Conservation (phyloP, 306 rosid genomes). For the Dicorynia guianensis region DNA sequence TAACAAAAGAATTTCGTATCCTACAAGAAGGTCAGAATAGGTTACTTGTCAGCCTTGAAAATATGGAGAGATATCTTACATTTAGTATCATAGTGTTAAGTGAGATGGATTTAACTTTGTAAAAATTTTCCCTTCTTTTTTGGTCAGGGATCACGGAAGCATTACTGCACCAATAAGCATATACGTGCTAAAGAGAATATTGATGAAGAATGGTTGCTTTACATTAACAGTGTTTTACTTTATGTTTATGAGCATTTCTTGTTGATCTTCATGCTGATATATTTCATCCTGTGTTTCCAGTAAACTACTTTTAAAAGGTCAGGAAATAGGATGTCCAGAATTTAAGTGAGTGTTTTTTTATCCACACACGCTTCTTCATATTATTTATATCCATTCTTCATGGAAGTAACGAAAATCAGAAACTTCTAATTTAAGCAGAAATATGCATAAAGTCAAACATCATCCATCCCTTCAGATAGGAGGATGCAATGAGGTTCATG, state of each 20-base stretch:
- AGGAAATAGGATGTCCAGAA: constrained; percentile 70
- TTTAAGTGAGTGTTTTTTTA: constrained; percentile 70
- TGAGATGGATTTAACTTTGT: constrained; percentile 31
- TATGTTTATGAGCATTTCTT: constrained; percentile 1
- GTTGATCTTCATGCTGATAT: constrained; percentile 36
- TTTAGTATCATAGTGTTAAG: constrained; percentile 23
- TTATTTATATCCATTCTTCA: constrained; percentile 11
- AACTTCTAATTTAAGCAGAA: constrained; percentile 56
- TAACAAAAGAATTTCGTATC: constrained; percentile 4
- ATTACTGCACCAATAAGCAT: constrained; percentile 85
- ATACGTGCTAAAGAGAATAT: constrained; percentile 67
- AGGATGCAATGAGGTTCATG: constrained; percentile 91
- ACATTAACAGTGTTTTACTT: constrained; percentile 24
- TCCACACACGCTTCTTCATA: background rate
- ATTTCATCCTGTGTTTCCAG: constrained; percentile 57
- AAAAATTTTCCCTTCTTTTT: constrained; percentile 8
- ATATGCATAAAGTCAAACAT: constrained; percentile 71
- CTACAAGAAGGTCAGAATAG: constrained; percentile 15
- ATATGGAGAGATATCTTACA: constrained; percentile 15
- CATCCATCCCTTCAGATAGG: constrained; percentile 91
- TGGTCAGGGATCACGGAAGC: constrained; percentile 87
- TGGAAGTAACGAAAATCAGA: constrained; percentile 26
- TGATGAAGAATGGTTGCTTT: constrained; percentile 84
- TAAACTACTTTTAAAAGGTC: constrained; percentile 72
- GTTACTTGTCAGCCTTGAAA: constrained; percentile 26